Base-by-base conservation (phyloP, 306 rosid genomes). In the Corylus avellana region DNA sequence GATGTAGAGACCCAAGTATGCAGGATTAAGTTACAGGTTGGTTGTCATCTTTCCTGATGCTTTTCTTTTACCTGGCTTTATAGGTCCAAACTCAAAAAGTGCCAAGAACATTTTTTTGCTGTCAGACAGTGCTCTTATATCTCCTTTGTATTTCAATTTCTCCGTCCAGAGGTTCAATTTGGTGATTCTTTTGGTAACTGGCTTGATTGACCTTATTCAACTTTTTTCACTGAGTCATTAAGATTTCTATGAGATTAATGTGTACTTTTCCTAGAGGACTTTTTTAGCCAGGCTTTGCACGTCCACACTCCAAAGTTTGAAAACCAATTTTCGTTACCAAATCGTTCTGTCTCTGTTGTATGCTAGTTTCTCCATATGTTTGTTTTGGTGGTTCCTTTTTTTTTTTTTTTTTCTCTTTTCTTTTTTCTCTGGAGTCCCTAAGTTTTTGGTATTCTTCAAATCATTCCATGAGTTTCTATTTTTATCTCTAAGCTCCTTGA, bases 1-100 rank as follows among this genome's bases (percentile, higher is more conserved):
- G 97, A 94, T 56, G 84, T 84, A 29, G 97, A 94, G 74, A 87
- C 88, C 76, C 88, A 74, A 78, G 70, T 73, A 59, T 85, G 92
- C 86, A 75, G 73, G 73, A 64, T 77, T 56, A 89, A 89, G 67
- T 79, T 91, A 75, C 86, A 87, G 97, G 97, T 91, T 70, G 44
- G 83, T 77, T 54, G 12, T 59, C 66, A 69, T 70, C 66, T 79
- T 72, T 71, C 56, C 48, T 71, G 68, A 32, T 9, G 9, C 50
- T 18, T 74, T 57, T 75, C 8, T 58, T 69, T 51, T 47, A 75
- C 54, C 50, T 61, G 53, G 32, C 20, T 44, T 55, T 18, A 63
- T n/a, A 4, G 27, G 27, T 39, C 72, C 1, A 66, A 66, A 66
- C 22, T 42, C 16, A 18, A 17, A 67, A 58, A 29, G 72, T 39